A percentile compares a stretch with the other conserved stretches of the same genome.
Evolutionary conservation across 495 filamentous ascomycete species (phyloP).

Genomic region (Parathielavia hyrcaniae): DNA sequence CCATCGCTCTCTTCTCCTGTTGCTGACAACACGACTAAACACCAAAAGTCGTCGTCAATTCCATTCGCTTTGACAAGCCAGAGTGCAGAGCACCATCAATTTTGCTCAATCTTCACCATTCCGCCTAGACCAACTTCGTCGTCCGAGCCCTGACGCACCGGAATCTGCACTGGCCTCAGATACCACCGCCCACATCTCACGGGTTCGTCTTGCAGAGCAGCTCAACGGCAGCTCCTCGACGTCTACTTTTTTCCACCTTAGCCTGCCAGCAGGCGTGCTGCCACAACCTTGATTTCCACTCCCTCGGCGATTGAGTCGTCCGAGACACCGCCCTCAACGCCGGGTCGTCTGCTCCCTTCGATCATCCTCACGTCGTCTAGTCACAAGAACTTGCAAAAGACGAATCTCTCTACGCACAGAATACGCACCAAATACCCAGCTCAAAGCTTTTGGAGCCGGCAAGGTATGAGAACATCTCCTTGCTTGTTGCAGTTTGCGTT

Average conservation of each 20-base stretch:
- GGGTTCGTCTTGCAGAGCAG: not conserved
- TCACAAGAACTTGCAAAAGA: no score
- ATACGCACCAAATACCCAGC: not conserved
- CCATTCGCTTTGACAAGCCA: not conserved
- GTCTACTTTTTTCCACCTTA: not conserved
- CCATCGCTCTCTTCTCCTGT: not conserved
- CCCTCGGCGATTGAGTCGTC: constrained; percentile 9
- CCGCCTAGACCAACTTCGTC: not conserved
- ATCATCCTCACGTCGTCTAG: not conserved
- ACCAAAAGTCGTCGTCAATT: not conserved
- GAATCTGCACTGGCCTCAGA: not conserved
- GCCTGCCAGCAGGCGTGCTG: not conserved
- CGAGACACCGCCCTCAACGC: not conserved
- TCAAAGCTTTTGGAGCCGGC: not conserved
- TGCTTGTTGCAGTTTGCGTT: not conserved
- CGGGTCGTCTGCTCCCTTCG: not conserved
- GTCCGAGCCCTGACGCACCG: not conserved
- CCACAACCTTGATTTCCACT: not conserved
- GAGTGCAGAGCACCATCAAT: constrained; percentile 3
- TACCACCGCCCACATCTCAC: not conserved
- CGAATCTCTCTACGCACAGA: not conserved
- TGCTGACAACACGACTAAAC: not conserved
- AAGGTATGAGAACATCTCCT: constrained; percentile 4
- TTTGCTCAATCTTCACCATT: not conserved
- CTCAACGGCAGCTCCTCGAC: not conserved